These are phyloP conservation scores for Claviceps sorghi DNA, from an alignment of 2,329 filamentous ascomycete genomes.

Conservation along the genomic window DNA sequence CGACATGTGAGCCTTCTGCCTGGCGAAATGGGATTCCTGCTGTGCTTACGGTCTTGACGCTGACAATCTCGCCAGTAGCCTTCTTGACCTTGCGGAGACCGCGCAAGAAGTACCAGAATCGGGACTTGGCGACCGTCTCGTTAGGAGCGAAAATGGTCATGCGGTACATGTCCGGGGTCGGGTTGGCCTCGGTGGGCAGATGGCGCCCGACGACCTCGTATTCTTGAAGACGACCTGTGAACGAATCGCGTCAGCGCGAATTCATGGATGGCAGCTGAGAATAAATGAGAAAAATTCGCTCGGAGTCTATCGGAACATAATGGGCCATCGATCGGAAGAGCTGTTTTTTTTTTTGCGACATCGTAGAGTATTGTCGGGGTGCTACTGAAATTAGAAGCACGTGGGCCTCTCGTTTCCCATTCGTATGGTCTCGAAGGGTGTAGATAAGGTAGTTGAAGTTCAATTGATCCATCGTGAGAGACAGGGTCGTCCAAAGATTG, in stretches of 20 bases:
- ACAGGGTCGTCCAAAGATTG: no score
- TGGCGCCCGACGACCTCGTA: conserved; percentile 99
- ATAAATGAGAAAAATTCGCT: neutral
- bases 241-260: conserved; percentile 1
- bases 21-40: neutral
- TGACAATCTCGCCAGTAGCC: conserved; percentile 98
- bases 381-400: neutral
- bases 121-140: conserved; percentile 95
- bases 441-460: neutral
- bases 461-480: neutral
- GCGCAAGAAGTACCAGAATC: conserved; percentile 99
- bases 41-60: conserved; percentile 68
- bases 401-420: neutral
- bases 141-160: conserved; percentile 99
- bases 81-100: conserved; percentile 99
- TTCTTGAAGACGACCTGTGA: conserved; percentile 93
- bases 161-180: conserved; percentile 96
- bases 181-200: conserved; percentile 93
- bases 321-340: neutral
- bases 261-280: neutral
- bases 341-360: no score
- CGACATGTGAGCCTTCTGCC: conserved; percentile 5
- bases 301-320: neutral
- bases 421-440: neutral
- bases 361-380: neutral